Base-by-base conservation (phyloP, 2,329 filamentous ascomycete genomes). In the Aspergillus tamarii region DNA sequence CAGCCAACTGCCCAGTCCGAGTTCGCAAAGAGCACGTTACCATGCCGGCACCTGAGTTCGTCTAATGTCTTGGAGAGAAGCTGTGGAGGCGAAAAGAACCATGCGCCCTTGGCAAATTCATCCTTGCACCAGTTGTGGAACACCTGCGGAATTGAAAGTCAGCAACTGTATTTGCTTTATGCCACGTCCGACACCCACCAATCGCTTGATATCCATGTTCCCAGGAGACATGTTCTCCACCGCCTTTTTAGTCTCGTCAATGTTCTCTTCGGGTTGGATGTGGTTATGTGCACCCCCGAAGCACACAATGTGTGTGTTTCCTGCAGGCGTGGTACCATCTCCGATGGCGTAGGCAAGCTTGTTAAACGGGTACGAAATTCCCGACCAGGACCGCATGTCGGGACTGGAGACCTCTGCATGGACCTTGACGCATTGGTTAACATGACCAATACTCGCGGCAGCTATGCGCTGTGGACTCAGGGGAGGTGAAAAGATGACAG, bases 101-200 rank as follows among this genome's bases (percentile, higher is more conserved):
- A 81, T 5, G 80, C 81, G 2, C 82, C 81, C 61, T 83, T 80
- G 0, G 82, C 77, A 58, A 79, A 84, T 32, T 81, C 77, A 52
- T 84, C 82, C 53, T 79, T 80, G 10, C 72, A 76, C 83, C 82
- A 84, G 61, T 84, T 83, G 54, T 84, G 82, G 46, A 83, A 84
- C 0, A 83, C 78, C 74, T 74, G 36, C 0, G 32, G n/a, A n/a
- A 11, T 57, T 34, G 10, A 1, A 46, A 23, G 43, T 46, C n/a
- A 46, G 43, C n/a, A 23, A 23, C 2, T 23, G 3, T 21, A 14
- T 23, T 2, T 10, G 2, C 11, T 4, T 7, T 16, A 50, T 28
- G 23, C 2, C 14, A 28, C 23, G 23, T 28, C 11, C 7, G 14
- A 19, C 19, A 61, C 67, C 61, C 32, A 72, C 70, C 50, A 72